Base-by-base conservation (phyloP, 768 basidiomycete species). In the Amanita rimosa region DNA sequence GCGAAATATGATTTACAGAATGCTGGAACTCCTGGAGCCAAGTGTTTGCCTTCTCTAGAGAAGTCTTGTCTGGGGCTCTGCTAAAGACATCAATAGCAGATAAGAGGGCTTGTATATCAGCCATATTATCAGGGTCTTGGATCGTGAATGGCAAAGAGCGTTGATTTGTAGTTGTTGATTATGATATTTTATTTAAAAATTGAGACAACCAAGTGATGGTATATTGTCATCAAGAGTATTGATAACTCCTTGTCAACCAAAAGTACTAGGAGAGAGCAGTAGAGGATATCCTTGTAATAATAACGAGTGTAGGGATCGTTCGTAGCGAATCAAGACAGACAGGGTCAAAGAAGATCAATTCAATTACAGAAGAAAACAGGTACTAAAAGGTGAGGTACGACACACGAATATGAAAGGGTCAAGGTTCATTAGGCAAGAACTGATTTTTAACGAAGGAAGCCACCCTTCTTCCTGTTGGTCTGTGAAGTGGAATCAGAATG, bases 21-120 rank as follows among this genome's bases (percentile, higher is more conserved):
- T 97, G 94, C 72, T 99, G 95, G 65, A 98, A 99, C 67, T 94
- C 92, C 71, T 93, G 86, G 54, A 99, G 83, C 93, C 93, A 97
- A 56, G 80, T 69, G 70, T 96, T 97, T 56, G 93, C 95, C 56
- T 75, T 76, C 56, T 89, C 86, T 55, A 96, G 75, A 14, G 89
- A 81, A 13, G 67, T 65, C 58, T 87, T 85, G 73, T 95, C 88
- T 27, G 95, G 87, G 46, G 83, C 82, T 52, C 80, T 75, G 55
- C 75, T 71, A 64, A 92, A 92, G 40, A 91, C 85, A 44, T 81
- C 79, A 56, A 92, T 72, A 19, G 84, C 89, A 55, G 85, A 77
- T 58, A 89, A 65, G 5, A 92, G 67, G 54, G 76, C 77, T 64
- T 83, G 82, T 35, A 87, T 72, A 58, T 79, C 79, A 54, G 78